Evolutionary conservation across 1,284 basidiomycete species (phyloP), one percentile per base, ranked within the genome.

Genomic region (Heterobasidion annosum): DNA sequence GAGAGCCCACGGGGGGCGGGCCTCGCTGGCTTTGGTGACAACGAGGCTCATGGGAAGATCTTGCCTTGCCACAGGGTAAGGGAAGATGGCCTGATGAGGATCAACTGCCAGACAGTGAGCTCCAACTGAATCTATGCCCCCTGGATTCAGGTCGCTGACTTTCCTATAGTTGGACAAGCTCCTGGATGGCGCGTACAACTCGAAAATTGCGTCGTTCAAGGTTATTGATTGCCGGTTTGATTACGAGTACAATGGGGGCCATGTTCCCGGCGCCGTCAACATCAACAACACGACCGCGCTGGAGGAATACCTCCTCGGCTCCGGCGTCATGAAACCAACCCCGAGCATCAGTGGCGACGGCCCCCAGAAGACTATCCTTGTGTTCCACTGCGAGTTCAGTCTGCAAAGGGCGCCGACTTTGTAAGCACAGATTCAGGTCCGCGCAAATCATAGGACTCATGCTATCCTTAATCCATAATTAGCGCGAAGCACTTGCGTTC

Each of bases 351-450:
- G 93, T 66, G 91, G 93, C 19, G 86, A 93, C 59, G 62, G 71
- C 1, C 72, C 72, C 54, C 84, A 74, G 68, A 97, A 91, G 77
- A 92, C 80, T 3, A 76, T 99, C 16, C 72, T 99, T 50, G 81
- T 99, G 56, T 98, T 99, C 76, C 96, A 99, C 69, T 99, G 96
- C 77, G 96, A 99, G 73, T 98, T 98, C 67, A 95, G 91, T 64
- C 86, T 82, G 43, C 97, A 97, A 72, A 82, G 96, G 51, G 97
- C 94, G 1, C 96, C 96, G 1, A 95, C 94, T 9, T 93, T 97
- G 93, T 95, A 67, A 71, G 87, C 74, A 13, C 3, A 33, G 12
- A 34, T 2, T n/a, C 6, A 35, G 5, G 4, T 18, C 33, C 51
- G 9, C 7, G 40, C 16, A 16, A 16, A 13, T 43, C 13, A 16